Base-by-base conservation (phyloP, 352 stramenopile genomes). In the Pythium aquatile region DNA sequence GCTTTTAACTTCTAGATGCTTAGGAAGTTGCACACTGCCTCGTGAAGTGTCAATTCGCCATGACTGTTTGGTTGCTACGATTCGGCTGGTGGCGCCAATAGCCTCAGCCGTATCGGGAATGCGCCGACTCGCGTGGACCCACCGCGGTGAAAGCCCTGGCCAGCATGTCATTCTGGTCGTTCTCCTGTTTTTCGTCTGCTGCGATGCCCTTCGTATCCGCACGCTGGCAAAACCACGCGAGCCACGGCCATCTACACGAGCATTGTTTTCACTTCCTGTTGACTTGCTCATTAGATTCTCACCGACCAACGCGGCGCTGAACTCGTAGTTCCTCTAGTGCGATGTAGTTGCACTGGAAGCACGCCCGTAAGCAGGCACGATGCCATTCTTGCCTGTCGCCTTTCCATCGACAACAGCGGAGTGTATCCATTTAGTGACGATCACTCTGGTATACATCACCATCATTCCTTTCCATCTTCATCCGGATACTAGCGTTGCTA, bases 401-500 rank as follows among this genome's bases (percentile, higher is more conserved):
- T 30, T 49, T 49, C 42, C 44, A 51, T 24, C 13, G 13, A 48
- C 4, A 48, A 14, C 39, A 48, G 44, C n/a, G 44, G 30, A 51
- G 30, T 63, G 56, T 63, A 63, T 47, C 56, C 56, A 63, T 47
- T 16, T 47, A 0, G 2, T 17, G n/a, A 51, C 44, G 6, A 30
- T 30, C 44, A 51, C 44, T 51, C 44, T 30, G 17, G 5, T 16
- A 11, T 24, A 5, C n/a, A 1, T 48, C 16, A 63, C 44, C 56
- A 40, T 55, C 56, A 63, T 63, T 63, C 56, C 29, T 26, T 0
- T 3, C 1, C 40, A 3, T 11, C n/a, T 10, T 48, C 56, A 55
- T 63, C 56, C 56, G 56, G 56, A 63, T 63, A 63, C 42, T 13
- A 8, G 5, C 17, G 42, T 47, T 35, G 29, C 26, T 51, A 37